Percentiles rank a stretch among this genome's conserved stretches.
phyloP scores from a whole-genome alignment of 345 rosid genomes.

The Salix suchowensis region DNA sequence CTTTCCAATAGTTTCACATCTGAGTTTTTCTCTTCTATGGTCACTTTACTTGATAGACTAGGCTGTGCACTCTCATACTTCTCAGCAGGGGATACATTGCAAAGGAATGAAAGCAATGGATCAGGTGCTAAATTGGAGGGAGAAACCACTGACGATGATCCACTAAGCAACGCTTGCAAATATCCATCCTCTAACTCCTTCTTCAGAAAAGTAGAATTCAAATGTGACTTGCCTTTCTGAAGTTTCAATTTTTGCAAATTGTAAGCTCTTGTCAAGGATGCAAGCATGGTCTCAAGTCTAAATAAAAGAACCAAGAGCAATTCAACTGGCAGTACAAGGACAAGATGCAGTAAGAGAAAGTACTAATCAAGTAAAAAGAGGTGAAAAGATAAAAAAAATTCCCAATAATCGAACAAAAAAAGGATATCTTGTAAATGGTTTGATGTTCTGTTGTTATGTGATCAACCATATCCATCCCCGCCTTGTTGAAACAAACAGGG shows the following conservation, averaged over 20 bases:
- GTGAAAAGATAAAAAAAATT: background rate
- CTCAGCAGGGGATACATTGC: conserved; percentile 31
- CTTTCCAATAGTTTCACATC: conserved; percentile 27
- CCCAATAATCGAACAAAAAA: background rate
- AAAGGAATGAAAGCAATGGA: conserved; percentile 56
- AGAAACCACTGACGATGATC: conserved; percentile 24
- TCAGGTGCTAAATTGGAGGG: conserved; percentile 48
- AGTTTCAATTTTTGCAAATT: conserved; percentile 51
- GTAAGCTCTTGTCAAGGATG: conserved; percentile 67
- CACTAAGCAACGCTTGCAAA: conserved; percentile 37
- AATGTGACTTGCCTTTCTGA: conserved; percentile 41
- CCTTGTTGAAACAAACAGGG: conserved; percentile 22
- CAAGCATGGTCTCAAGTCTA: conserved; percentile 7
- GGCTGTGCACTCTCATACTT: conserved; percentile 32
- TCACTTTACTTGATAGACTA: conserved; percentile 20
- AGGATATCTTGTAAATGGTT: conserved; percentile 26
- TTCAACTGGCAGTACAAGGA: background rate
- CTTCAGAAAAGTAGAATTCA: conserved; percentile 34
- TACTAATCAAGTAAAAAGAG: background rate
- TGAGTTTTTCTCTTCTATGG: conserved; percentile 30
- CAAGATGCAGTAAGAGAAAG: background rate
- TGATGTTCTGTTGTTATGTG: conserved; percentile 21
- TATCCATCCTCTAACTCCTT: conserved; percentile 43
- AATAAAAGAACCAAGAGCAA: background rate
- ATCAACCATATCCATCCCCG: conserved; percentile 11